Conservation (phyloP, 768 basidiomycete species). For the Lactarius indigo region DNA sequence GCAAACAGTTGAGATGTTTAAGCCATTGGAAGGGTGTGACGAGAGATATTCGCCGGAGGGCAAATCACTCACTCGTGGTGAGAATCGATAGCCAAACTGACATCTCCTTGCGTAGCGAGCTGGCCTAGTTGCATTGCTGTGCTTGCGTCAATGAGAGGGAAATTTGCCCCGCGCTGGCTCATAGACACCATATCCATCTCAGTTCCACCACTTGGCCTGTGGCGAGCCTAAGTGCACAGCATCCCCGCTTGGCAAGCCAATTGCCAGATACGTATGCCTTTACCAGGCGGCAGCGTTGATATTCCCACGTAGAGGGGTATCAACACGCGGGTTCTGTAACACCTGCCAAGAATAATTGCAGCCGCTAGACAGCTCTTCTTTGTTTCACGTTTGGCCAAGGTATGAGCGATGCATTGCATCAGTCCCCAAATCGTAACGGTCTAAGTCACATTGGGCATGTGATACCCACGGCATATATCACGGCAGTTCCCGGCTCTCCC, state of each 20-base stretch:
- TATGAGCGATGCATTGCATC: background rate
- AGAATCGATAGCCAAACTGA: background rate
- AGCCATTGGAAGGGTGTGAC: background rate
- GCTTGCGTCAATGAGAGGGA: background rate
- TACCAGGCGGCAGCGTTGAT: background rate
- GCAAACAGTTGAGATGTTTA: background rate
- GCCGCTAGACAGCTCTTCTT: background rate
- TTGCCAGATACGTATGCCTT: background rate
- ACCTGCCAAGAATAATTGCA: background rate
- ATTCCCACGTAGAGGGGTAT: background rate
- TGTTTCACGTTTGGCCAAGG: background rate
- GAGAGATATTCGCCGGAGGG: background rate
- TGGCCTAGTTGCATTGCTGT: background rate
- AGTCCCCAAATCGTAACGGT: background rate
- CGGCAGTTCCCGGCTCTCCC: background rate
- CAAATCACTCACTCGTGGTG: background rate
- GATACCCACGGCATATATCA: background rate
- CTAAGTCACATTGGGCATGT: background rate
- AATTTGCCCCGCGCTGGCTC: background rate
- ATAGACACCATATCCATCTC: background rate
- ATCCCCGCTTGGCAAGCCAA: background rate
- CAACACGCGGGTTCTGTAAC: background rate
- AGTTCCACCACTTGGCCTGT: background rate
- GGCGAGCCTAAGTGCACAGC: background rate
- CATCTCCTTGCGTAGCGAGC: background rate